Percentiles rank a stretch among this genome's conserved stretches.
phyloP scores from a whole-genome alignment of 352 stramenopile species.

The Pythium graminicola region DNA sequence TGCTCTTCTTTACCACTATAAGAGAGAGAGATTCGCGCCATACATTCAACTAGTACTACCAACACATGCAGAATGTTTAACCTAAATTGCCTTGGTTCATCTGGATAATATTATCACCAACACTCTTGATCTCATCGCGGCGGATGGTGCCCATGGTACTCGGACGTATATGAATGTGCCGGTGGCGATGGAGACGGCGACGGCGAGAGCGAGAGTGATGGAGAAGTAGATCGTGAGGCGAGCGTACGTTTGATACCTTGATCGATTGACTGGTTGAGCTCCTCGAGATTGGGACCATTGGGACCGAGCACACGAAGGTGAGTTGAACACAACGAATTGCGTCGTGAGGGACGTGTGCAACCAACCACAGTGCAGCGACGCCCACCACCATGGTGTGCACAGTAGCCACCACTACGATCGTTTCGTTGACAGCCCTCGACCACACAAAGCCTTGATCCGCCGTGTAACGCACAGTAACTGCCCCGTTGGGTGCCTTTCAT shows the following conservation, averaged over 20 bases:
- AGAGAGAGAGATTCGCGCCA: not conserved
- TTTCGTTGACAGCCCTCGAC: slow-evolving; percentile 72
- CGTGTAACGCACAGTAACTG: slow-evolving; percentile 35
- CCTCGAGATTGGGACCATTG: slow-evolving; percentile 14
- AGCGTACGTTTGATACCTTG: slow-evolving; percentile 2
- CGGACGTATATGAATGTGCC: too few relatives aligned
- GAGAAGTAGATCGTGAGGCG: not conserved
- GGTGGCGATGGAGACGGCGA: not conserved
- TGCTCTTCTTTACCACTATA: slow-evolving; percentile 2
- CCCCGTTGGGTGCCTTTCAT: slow-evolving; percentile 38
- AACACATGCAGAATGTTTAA: slow-evolving; percentile 14
- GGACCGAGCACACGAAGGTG: slow-evolving; percentile 38
- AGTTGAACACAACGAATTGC: slow-evolving; percentile 73
- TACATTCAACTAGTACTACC: not conserved
- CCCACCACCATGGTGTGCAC: slow-evolving; percentile 47
- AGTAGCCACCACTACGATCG: slow-evolving; percentile 29
- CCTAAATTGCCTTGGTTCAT: too few relatives aligned
- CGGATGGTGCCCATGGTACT: not conserved
- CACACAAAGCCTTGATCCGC: slow-evolving; percentile 64
- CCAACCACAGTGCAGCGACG: slow-evolving; percentile 62
- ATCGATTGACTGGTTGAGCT: slow-evolving; percentile 12
- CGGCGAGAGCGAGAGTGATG: slow-evolving; percentile 2
- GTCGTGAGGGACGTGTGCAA: slow-evolving; percentile 70
- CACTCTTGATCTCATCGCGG: not conserved
- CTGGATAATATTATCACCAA: too few relatives aligned